phyloP scores from a whole-genome alignment of 495 filamentous ascomycete species.

The Chaetomium tenue region DNA sequence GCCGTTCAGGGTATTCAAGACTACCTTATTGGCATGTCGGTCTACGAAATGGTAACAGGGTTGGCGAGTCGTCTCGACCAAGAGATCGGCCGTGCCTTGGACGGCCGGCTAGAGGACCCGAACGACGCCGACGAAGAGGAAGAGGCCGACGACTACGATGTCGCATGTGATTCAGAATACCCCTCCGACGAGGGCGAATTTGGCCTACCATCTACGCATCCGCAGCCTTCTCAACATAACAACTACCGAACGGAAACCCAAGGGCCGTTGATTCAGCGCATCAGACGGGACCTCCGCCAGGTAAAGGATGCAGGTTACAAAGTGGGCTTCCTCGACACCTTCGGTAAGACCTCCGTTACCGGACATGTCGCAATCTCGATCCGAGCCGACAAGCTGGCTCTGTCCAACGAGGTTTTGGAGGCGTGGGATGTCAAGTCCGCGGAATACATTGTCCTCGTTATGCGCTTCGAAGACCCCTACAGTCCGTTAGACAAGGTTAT shows the following conservation, averaged over 20 bases:
- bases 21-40: conserved; percentile 41
- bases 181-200: conserved; percentile 33
- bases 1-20: conserved; percentile 21
- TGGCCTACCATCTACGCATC: conserved; percentile 13
- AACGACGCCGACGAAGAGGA: conserved; percentile 34
- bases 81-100: conserved; percentile 32
- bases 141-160: conserved; percentile 29
- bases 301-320: conserved; percentile 70
- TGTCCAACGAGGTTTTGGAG: conserved; percentile 72
- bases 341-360: conserved; percentile 38
- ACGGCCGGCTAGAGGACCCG: conserved; percentile 39
- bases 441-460: conserved; percentile 75
- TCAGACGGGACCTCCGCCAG: conserved; percentile 62
- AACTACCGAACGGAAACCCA: neutral
- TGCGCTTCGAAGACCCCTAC: conserved; percentile 65
- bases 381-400: conserved; percentile 64
- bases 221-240: conserved; percentile 1
- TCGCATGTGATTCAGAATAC: conserved; percentile 35
- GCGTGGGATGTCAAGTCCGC: conserved; percentile 69
- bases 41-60: conserved; percentile 46
- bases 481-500: conserved; percentile 44
- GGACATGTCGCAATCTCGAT: conserved; percentile 64
- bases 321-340: conserved; percentile 60
- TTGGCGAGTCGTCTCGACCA: conserved; percentile 44
- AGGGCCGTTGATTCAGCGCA: conserved; percentile 29